Percentiles rank a stretch among this genome's conserved stretches.
Evolutionary conservation across 2,329 filamentous ascomycete genomes (phyloP).

Genomic region (Xylariomycetidae sp.): DNA sequence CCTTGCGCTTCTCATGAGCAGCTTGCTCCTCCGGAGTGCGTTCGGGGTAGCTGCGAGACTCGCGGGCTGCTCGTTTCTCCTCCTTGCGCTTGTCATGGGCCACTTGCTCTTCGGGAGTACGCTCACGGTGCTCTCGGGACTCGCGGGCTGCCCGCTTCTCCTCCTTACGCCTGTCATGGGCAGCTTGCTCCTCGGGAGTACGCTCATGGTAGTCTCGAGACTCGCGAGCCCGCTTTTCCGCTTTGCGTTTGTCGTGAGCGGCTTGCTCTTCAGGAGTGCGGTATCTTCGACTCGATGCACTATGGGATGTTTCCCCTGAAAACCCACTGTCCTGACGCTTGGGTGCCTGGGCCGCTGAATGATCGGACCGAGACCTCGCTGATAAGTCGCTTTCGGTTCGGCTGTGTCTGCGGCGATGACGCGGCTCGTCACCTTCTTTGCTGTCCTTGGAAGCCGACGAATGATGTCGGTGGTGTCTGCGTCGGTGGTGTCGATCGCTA

Average conservation of each 20-base stretch:
- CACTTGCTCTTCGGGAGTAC: constrained; percentile 41
- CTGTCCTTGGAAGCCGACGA: constrained; percentile 15
- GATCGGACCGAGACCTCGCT: constrained; percentile 21
- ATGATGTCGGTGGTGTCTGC: constrained; percentile 30
- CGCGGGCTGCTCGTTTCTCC: constrained; percentile 34
- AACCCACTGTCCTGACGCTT: constrained; percentile 41
- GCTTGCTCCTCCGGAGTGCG: constrained; percentile 42
- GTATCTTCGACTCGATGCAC: constrained; percentile 26
- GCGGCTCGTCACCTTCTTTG: constrained; percentile 20
- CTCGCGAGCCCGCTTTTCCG: too few species aligned
- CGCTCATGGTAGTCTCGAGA: too few species aligned
- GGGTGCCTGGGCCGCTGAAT: constrained; percentile 32
- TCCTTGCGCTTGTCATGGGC: constrained; percentile 44
- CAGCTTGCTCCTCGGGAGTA: too few species aligned
- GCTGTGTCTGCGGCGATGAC: constrained; percentile 25
- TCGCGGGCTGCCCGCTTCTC: too few species aligned
- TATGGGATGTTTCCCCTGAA: constrained; percentile 33
- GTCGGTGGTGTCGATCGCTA: constrained; percentile 25
- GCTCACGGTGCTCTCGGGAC: too few species aligned
- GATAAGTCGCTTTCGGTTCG: constrained; percentile 15
- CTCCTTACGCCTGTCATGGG: too few species aligned
- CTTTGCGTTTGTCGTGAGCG: constrained; percentile 44
- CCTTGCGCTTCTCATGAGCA: constrained; percentile 43
- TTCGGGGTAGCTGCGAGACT: too few species aligned
- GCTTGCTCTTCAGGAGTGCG: constrained; percentile 43